These are phyloP conservation scores for Aspergillus funiculosus DNA, from an alignment of 495 filamentous ascomycete species.

Conservation along the genomic window DNA sequence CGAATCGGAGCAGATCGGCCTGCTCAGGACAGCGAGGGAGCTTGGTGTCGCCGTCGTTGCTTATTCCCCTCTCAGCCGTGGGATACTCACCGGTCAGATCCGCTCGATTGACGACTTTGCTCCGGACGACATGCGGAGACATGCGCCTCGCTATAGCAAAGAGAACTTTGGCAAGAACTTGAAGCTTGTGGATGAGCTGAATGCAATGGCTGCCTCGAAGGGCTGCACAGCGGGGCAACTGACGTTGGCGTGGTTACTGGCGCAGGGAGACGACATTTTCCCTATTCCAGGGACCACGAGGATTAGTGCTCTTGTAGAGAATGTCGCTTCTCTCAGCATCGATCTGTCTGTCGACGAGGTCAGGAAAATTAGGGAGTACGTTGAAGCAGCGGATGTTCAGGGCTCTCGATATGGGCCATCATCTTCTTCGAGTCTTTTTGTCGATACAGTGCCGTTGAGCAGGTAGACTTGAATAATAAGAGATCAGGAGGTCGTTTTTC, in stretches of 20 bases:
- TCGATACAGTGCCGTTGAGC: no score
- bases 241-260: conserved; percentile 50
- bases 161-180: conserved; percentile 10
- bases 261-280: conserved; percentile 52
- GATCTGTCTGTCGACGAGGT: conserved; percentile 41
- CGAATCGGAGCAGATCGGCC: conserved; percentile 4
- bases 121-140: neutral
- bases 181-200: conserved; percentile 8
- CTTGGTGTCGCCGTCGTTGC: conserved; percentile 12
- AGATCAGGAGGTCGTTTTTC: no score
- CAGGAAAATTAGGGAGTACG: conserved; percentile 31
- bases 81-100: conserved; percentile 4
- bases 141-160: conserved; percentile 6
- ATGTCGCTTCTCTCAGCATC: conserved; percentile 42
- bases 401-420: no score
- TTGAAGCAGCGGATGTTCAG: no score
- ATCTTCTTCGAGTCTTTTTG: no score
- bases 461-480: no score
- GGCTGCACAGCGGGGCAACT: conserved; percentile 43
- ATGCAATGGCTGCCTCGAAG: conserved; percentile 37
- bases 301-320: conserved; percentile 54
- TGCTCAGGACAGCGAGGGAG: conserved; percentile 4
- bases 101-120: neutral
- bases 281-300: conserved; percentile 56
- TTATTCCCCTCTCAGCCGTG: conserved; percentile 9